A percentile compares a stretch with the other conserved stretches of the same genome.
Conservation (phyloP, 768 basidiomycete genomes). For the Trametes cingulata region DNA sequence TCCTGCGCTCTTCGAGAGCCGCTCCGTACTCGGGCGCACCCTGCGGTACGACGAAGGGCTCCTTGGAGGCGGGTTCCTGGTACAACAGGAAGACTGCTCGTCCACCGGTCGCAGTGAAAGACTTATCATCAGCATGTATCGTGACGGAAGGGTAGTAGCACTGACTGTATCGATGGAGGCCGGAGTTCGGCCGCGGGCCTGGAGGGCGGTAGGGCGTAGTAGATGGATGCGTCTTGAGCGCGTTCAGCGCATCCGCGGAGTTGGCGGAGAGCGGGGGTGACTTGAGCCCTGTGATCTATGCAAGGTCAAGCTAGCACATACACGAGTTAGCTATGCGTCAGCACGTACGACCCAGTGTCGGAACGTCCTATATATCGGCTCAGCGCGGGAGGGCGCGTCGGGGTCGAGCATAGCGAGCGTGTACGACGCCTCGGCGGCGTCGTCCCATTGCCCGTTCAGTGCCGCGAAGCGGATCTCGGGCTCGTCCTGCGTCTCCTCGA, state of each 20-base stretch:
- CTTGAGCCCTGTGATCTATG: constrained; percentile 43
- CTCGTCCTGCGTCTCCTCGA: constrained; percentile 46
- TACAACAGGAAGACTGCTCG: constrained; percentile 56
- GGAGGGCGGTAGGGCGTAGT: constrained; percentile 60
- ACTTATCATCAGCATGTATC: no score
- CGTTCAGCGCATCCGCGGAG: constrained; percentile 36
- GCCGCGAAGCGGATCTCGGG: constrained; percentile 51
- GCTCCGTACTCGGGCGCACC: constrained; percentile 48
- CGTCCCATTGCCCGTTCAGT: constrained; percentile 34
- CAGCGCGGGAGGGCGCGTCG: constrained; percentile 32
- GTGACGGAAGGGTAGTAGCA: neutral
- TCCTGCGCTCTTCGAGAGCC: constrained; percentile 46
- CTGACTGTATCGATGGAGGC: constrained; percentile 60
- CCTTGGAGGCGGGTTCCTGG: constrained; percentile 48
- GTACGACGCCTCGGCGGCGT: constrained; percentile 36
- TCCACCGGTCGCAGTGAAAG: constrained; percentile 4
- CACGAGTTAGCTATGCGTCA: neutral
- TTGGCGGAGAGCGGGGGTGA: constrained; percentile 34
- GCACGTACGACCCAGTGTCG: constrained; percentile 34
- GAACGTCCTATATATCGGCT: constrained; percentile 30
- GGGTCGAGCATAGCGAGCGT: constrained; percentile 44
- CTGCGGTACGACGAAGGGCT: constrained; percentile 41
- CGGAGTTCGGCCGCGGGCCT: constrained; percentile 53
- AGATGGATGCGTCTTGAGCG: constrained; percentile 46
- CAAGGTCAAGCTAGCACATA: neutral